Evolutionary conservation across 257 asterid genomes (phyloP).

Genomic region (Ajuga chamaepitys): DNA sequence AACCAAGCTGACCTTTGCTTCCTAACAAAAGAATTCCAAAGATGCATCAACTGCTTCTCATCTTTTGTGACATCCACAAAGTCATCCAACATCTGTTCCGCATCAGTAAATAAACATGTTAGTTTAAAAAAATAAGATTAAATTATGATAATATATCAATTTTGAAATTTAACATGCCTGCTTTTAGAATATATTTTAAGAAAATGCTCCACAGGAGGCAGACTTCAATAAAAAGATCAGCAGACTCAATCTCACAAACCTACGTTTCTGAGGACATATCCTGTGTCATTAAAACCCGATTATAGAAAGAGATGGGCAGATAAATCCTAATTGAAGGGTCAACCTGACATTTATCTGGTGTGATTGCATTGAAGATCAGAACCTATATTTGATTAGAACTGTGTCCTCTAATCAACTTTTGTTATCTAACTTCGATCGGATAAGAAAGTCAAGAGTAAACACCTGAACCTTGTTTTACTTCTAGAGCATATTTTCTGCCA

Average conservation of each 20-base stretch:
- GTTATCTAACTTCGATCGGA: background rate
- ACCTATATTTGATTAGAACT: background rate
- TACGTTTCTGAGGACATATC: background rate
- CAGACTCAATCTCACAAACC: background rate
- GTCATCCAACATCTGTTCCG: conserved; percentile 94
- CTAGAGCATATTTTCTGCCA: background rate
- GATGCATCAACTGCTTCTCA: conserved; percentile 96
- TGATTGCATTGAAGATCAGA: background rate
- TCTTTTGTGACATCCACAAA: conserved; percentile 94
- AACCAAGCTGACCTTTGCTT: conserved; percentile 65
- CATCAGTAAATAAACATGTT: conserved; percentile 7
- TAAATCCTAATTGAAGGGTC: background rate
- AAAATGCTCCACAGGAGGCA: background rate
- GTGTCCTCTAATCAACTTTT: background rate
- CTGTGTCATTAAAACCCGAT: background rate
- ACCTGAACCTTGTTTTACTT: background rate
- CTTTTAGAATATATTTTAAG: conserved; percentile 4
- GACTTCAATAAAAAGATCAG: background rate
- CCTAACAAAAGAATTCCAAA: conserved; percentile 96
- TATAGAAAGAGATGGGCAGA: background rate
- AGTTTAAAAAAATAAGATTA: background rate
- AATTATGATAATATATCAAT: background rate
- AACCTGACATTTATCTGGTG: background rate
- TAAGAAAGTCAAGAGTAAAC: background rate
- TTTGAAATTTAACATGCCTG: background rate